These are phyloP conservation scores for Ceratopteris richardii DNA, from an alignment of 75 land plant species.

Conservation along the genomic window DNA sequence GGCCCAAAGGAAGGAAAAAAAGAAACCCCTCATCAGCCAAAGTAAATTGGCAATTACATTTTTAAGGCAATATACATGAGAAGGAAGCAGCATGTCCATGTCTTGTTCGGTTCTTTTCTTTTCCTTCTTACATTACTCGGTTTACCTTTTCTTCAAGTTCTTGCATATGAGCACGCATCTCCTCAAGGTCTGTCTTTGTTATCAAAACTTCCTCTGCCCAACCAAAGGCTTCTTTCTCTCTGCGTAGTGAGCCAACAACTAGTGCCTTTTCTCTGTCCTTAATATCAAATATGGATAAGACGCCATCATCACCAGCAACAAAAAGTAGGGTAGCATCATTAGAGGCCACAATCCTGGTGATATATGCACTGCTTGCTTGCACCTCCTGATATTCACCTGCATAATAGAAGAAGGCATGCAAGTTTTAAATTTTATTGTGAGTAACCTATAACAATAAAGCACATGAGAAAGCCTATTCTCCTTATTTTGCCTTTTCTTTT, in stretches of 20 bases:
- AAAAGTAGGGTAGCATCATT: constrained; percentile 21
- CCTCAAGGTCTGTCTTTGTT: constrained; percentile 24
- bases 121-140: too few species aligned
- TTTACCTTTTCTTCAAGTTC: constrained; percentile 35
- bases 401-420: too few species aligned
- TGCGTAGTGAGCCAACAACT: constrained; percentile 4
- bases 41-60: too few species aligned
- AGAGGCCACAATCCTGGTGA: constrained; percentile 16
- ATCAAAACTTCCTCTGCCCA: constrained; percentile 30
- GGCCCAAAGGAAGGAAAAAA: background rate
- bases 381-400: constrained; percentile 35
- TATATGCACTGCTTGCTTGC: constrained; percentile 22
- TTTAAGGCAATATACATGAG: too few species aligned
- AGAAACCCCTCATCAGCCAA: background rate
- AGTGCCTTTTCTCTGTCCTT: constrained; percentile 28
- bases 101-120: too few species aligned
- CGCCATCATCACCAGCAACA: constrained; percentile 34
- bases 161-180: constrained; percentile 20
- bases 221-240: constrained; percentile 27
- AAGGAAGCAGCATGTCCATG: too few species aligned
- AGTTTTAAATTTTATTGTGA: too few species aligned
- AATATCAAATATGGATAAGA: constrained; percentile 24
- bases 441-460: too few species aligned
- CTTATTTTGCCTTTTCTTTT: too few species aligned
- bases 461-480: too few species aligned